Evolutionary conservation across 2,329 filamentous ascomycete species (phyloP).

Genomic region (Venturia pyrina): DNA sequence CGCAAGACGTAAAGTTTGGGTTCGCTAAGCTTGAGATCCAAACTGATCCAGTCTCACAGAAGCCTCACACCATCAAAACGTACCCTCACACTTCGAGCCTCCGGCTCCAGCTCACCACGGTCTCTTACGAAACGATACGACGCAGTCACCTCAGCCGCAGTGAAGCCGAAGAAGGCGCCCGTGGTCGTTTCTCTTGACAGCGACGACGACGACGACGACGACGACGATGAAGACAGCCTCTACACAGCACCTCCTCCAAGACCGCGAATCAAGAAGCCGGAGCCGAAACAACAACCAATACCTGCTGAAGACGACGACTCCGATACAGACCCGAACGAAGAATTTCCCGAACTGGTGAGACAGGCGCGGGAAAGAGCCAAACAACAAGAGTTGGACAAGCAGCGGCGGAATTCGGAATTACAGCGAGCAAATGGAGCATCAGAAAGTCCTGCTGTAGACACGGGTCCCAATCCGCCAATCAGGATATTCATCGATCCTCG

Average conservation of each 20-base stretch:
- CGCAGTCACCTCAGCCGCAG: not conserved
- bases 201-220: constrained; percentile 6
- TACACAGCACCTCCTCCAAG: not conserved
- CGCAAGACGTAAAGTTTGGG: not conserved
- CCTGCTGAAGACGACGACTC: constrained; percentile 7
- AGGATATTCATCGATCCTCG: constrained; percentile 59
- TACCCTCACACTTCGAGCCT: not conserved
- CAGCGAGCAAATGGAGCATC: not conserved
- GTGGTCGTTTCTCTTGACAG: not conserved
- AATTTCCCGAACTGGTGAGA: not conserved
- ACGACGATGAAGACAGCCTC: not conserved
- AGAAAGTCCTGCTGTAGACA: constrained; percentile 7
- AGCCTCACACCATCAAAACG: not conserved
- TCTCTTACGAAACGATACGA: constrained; percentile 9
- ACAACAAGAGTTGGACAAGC: constrained; percentile 8
- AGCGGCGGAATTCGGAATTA: constrained; percentile 10
- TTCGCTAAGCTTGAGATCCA: not conserved
- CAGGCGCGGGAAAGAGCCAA: not conserved
- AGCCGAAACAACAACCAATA: not conserved
- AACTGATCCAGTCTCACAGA: not conserved
- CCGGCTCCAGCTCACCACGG: not conserved
- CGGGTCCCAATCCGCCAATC: constrained; percentile 40
- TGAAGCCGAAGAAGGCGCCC: not conserved
- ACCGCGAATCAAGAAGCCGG: not conserved
- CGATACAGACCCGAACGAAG: constrained; percentile 2